Evolutionary conservation across 140 eudicot genomes (phyloP).

Genomic region (Senecio squalidus): DNA sequence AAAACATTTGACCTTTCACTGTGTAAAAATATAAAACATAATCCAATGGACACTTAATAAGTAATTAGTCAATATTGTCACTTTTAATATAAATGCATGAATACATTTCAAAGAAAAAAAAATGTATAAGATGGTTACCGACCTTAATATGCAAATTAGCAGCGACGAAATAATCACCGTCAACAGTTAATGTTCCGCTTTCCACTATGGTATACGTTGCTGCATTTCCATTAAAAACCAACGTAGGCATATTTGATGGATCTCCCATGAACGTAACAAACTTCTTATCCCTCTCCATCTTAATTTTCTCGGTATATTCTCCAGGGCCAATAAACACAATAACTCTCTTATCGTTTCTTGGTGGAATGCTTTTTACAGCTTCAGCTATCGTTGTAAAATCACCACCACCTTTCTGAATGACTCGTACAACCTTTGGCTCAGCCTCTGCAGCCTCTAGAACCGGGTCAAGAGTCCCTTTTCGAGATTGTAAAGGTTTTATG

Average conservation of each 20-base stretch:
- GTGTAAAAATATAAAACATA: neutral
- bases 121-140: neutral
- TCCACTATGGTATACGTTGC: conserved; percentile 41
- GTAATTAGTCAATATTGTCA: neutral
- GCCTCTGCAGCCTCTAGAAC: conserved; percentile 42
- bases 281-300: conserved; percentile 39
- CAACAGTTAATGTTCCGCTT: conserved; percentile 51
- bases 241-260: conserved; percentile 32
- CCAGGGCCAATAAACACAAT: conserved; percentile 54
- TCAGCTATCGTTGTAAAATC: conserved; percentile 53
- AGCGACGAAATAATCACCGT: conserved; percentile 52
- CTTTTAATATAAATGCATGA: neutral
- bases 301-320: conserved; percentile 53
- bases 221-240: conserved; percentile 50
- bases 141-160: conserved; percentile 54
- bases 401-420: conserved; percentile 49
- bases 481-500: conserved; percentile 20
- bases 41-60: neutral
- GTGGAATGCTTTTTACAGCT: conserved; percentile 46
- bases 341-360: conserved; percentile 35
- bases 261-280: conserved; percentile 57
- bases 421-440: conserved; percentile 25
- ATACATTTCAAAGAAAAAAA: neutral
- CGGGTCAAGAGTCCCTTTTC: conserved; percentile 42
- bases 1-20: neutral